Conservation (phyloP, 2,329 filamentous ascomycete species). For the Raffaelea albimanens region DNA sequence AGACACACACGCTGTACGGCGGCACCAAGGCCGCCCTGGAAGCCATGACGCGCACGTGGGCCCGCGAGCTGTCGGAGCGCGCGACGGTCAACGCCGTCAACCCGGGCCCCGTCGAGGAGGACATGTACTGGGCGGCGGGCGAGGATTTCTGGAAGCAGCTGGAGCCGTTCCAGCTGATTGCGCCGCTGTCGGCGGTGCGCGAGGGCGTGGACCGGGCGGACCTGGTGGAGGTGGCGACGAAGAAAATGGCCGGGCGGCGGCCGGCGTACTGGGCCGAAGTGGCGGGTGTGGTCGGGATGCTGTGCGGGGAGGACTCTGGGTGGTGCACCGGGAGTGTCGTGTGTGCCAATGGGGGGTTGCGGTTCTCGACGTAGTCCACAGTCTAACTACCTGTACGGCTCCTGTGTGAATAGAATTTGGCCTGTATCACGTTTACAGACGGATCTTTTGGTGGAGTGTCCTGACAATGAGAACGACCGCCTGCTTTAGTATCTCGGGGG, state of each 20-base stretch:
- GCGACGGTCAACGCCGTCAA: conserved; percentile 52
- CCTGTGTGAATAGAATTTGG: too few species aligned
- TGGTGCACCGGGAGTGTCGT: conserved; percentile 5
- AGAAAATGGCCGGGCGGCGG: conserved; percentile 17
- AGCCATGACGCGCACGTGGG: conserved; percentile 53
- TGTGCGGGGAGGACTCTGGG: neutral
- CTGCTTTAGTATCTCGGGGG: too few species aligned
- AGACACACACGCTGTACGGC: conserved; percentile 46
- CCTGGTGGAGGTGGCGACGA: neutral
- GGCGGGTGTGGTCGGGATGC: conserved; percentile 3
- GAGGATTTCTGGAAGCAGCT: neutral
- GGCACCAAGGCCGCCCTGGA: conserved; percentile 55
- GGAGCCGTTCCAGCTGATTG: neutral
- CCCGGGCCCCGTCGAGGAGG: conserved; percentile 32
- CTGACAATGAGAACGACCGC: too few species aligned
- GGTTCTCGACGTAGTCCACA: neutral
- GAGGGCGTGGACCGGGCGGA: neutral
- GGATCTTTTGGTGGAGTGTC: too few species aligned
- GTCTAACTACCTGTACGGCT: too few species aligned
- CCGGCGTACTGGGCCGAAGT: conserved; percentile 2
- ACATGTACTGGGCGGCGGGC: conserved; percentile 1
- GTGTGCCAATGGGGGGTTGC: conserved; percentile 4
- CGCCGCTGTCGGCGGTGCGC: conserved; percentile 1
- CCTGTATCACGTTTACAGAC: too few species aligned
- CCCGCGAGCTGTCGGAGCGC: conserved; percentile 44